Evolutionary conservation across 768 basidiomycete genomes (phyloP).

Genomic region (Kwoniella europaea): DNA sequence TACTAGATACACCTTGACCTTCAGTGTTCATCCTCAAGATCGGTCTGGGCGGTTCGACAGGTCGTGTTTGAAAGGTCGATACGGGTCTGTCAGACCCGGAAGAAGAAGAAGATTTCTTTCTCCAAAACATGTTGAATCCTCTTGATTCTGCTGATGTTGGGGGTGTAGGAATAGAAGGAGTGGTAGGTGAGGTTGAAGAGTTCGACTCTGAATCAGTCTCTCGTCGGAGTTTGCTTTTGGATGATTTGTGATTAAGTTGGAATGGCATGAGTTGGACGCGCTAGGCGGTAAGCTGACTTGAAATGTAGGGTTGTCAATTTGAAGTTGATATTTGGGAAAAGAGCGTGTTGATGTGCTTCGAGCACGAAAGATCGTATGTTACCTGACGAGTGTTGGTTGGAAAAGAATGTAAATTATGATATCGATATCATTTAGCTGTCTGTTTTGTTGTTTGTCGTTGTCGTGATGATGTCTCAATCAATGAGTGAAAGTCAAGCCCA

Average conservation of each 20-base stretch:
- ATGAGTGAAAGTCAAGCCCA: slow-evolving; percentile 22
- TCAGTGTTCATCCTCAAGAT: slow-evolving; percentile 28
- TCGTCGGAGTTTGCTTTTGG: slow-evolving; percentile 22
- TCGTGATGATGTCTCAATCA: slow-evolving; percentile 16
- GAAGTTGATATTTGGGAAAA: slow-evolving; percentile 3
- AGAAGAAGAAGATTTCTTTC: slow-evolving; percentile 22
- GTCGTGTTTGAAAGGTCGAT: not conserved
- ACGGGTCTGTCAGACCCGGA: not conserved
- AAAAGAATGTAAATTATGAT: not conserved
- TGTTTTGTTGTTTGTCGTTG: not conserved
- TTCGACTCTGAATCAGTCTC: not conserved
- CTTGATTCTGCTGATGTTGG: slow-evolving; percentile 3
- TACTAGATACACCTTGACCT: slow-evolving; percentile 22
- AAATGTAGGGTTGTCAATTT: not conserved
- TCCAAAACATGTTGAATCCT: slow-evolving; percentile 38
- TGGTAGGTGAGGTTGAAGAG: not conserved
- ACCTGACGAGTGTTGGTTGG: slow-evolving; percentile 1
- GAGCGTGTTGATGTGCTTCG: slow-evolving; percentile 16
- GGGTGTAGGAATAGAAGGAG: not conserved
- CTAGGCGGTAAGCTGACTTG: slow-evolving; percentile 16
- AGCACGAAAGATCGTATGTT: slow-evolving; percentile 7
- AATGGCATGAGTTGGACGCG: slow-evolving; percentile 26
- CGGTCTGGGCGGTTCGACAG: slow-evolving; percentile 20
- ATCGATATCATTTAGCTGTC: not conserved
- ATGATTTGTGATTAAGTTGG: slow-evolving; percentile 22